Percentiles rank a stretch among this genome's conserved stretches.
phyloP scores from a whole-genome alignment of 2,329 filamentous ascomycete genomes.

The Mycosphaerella arachidis region DNA sequence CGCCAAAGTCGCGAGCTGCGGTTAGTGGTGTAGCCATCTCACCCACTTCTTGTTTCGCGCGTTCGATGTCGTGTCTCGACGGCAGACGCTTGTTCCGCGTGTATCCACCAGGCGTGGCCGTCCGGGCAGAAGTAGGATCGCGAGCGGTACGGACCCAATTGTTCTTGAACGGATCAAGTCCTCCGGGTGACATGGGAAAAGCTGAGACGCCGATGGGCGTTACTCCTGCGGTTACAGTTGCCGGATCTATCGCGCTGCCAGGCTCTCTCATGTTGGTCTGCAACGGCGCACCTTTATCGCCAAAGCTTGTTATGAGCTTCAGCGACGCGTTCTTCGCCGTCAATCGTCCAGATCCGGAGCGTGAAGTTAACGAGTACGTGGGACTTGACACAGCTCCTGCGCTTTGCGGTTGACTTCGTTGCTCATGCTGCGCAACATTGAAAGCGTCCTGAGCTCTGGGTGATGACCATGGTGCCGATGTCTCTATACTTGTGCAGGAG shows the following conservation, averaged over 20 bases:
- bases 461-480: conserved; percentile 81
- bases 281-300: conserved; percentile 58
- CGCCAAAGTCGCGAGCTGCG: conserved; percentile 53
- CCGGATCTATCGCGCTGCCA: conserved; percentile 9
- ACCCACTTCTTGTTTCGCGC: conserved; percentile 54
- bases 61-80: conserved; percentile 49
- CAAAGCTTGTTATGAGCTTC: conserved; percentile 89
- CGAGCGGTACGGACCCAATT: conserved; percentile 31
- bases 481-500: conserved; percentile 81
- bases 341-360: conserved; percentile 46
- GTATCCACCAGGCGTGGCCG: conserved; percentile 58
- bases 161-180: conserved; percentile 39
- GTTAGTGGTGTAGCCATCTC: conserved; percentile 55
- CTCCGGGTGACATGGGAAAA: conserved; percentile 59
- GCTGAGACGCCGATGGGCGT: conserved; percentile 73
- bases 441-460: conserved; percentile 65
- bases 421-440: conserved; percentile 51
- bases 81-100: conserved; percentile 59
- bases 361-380: conserved; percentile 67
- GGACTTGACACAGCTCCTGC: conserved; percentile 60
- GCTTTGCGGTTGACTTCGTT: conserved; percentile 33
- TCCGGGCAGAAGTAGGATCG: conserved; percentile 49
- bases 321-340: conserved; percentile 77
- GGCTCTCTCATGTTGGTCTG: conserved; percentile 14
- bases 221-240: conserved; percentile 59